phyloP scores from a whole-genome alignment of 2,329 filamentous ascomycete species.

The Apiospora saccharicola region DNA sequence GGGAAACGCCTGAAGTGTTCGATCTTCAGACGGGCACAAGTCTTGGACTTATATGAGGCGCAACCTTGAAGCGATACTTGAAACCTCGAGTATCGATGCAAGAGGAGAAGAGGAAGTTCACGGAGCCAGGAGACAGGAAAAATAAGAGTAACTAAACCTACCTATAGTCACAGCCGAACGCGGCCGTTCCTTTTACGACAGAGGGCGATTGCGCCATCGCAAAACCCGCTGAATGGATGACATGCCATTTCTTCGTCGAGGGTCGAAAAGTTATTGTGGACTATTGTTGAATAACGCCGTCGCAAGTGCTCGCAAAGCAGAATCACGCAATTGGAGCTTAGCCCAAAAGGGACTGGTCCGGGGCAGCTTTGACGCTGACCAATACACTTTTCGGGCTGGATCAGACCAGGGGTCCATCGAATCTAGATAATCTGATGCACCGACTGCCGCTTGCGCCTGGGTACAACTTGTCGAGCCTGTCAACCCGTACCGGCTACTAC shows the following conservation, averaged over 20 bases:
- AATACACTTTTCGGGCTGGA: not conserved
- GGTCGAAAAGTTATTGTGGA: slow-evolving; percentile 20
- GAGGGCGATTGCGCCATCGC: slow-evolving; percentile 22
- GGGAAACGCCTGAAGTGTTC: not conserved
- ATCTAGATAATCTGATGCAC: slow-evolving; percentile 21
- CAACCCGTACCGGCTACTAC: no score
- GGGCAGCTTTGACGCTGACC: slow-evolving; percentile 1
- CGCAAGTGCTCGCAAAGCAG: slow-evolving; percentile 21
- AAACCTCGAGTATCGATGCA: slow-evolving; percentile 10
- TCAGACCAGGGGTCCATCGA: slow-evolving; percentile 13
- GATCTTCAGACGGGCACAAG: slow-evolving; percentile 9
- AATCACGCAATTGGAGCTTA: slow-evolving; percentile 25
- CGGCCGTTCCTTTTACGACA: slow-evolving; percentile 9
- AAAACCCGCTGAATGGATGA: slow-evolving; percentile 5
- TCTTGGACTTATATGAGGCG: slow-evolving; percentile 6
- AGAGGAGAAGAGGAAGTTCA: slow-evolving; percentile 3
- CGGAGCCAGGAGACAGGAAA: not conserved
- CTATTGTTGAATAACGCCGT: slow-evolving; percentile 3
- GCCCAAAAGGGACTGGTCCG: not conserved
- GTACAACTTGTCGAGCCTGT: not conserved
- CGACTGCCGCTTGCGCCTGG: not conserved
- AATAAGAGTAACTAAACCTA: not conserved
- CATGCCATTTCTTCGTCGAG: slow-evolving; percentile 8
- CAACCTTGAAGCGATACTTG: slow-evolving; percentile 17
- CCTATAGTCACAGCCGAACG: slow-evolving; percentile 14